phyloP scores from a whole-genome alignment of 2,329 filamentous ascomycete genomes.

The Penicillium sp. region DNA sequence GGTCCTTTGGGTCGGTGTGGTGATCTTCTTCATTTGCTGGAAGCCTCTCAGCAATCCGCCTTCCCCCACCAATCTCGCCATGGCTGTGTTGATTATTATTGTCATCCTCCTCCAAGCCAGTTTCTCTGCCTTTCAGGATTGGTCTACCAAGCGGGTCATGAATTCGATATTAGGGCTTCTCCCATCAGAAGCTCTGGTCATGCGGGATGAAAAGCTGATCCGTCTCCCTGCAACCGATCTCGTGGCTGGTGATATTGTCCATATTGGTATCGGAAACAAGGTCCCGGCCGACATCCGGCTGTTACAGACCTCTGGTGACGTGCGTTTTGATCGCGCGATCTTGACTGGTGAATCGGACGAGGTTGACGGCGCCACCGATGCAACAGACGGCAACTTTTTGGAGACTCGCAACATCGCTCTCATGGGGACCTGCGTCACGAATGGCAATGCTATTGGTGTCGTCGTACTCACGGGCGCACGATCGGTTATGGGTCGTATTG shows the following conservation, averaged over 20 bases:
- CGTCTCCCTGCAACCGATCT: slow-evolving; percentile 59
- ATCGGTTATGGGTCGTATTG: slow-evolving; percentile 75
- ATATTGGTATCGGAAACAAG: slow-evolving; percentile 70
- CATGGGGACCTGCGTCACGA: slow-evolving; percentile 73
- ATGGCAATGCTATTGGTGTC: slow-evolving; percentile 64
- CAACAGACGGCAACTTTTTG: slow-evolving; percentile 69
- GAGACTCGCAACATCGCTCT: slow-evolving; percentile 74
- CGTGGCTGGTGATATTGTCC: slow-evolving; percentile 70
- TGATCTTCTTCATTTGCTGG: slow-evolving; percentile 77
- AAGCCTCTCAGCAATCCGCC: slow-evolving; percentile 70
- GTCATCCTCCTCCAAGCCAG: slow-evolving; percentile 68
- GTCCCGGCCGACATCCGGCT: slow-evolving; percentile 73
- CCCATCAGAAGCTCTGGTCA: slow-evolving; percentile 65
- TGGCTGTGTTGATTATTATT: slow-evolving; percentile 70
- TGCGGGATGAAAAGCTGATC: slow-evolving; percentile 59
- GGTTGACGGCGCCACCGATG: slow-evolving; percentile 61
- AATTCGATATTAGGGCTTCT: slow-evolving; percentile 74
- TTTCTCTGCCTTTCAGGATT: slow-evolving; percentile 71
- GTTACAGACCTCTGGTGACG: slow-evolving; percentile 65
- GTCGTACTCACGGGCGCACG: slow-evolving; percentile 69
- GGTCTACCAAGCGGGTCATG: slow-evolving; percentile 75
- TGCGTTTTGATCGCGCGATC: slow-evolving; percentile 71
- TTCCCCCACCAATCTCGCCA: slow-evolving; percentile 64
- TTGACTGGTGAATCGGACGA: slow-evolving; percentile 70
- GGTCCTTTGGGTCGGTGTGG: slow-evolving; percentile 64